Base-by-base conservation (phyloP, 208 protist species). In the Trypanosomatidae sp. region DNA sequence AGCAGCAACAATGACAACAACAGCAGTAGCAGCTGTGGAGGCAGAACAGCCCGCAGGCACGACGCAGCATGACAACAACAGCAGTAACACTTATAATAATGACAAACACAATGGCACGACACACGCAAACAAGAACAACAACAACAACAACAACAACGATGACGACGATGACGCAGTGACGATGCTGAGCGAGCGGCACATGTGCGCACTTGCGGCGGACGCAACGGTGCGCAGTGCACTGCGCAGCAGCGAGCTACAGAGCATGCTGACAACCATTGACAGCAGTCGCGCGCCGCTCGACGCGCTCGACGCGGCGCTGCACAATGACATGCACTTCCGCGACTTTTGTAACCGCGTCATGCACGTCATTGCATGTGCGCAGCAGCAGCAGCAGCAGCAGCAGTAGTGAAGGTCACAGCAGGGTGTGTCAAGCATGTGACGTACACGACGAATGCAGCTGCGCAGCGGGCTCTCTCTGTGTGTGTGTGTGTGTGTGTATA, bases 221-320 rank as follows among this genome's bases (percentile, higher is more conserved):
- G 13, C 44, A 0, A 42, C 35, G 1, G 44, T 93, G 42, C 76
- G 73, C 1, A 38, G 54, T 19, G 56, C 68, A 16, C 68, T 94
- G 28, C 51, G 60, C 32, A 71, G 48, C 5, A 35, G 32, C 0
- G 62, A 73, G 38, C 53, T 94, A 41, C 80, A 89, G 53, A 50
- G 48, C 21, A 54, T 91, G 19, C 50, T 90, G 22, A 51, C 43
- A 8, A 63, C 71, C 1, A 83, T 94, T 38, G 65, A 88, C 49
- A 43, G 37, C 5, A 91, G 81, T 53, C 70, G 71, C 0, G 72
- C 74, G 0, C 65, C 64, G 4, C 48, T 91, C 1, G 85, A 90
- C 6, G 85, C 85, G 26, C 60, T 94, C 10, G 68, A 87, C 28
- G 71, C 80, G 11, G 85, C 81, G 30, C 41, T 84, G 62, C 61